Base-by-base conservation (phyloP, 805 yeast species). In the Monosporozyma unispora region DNA sequence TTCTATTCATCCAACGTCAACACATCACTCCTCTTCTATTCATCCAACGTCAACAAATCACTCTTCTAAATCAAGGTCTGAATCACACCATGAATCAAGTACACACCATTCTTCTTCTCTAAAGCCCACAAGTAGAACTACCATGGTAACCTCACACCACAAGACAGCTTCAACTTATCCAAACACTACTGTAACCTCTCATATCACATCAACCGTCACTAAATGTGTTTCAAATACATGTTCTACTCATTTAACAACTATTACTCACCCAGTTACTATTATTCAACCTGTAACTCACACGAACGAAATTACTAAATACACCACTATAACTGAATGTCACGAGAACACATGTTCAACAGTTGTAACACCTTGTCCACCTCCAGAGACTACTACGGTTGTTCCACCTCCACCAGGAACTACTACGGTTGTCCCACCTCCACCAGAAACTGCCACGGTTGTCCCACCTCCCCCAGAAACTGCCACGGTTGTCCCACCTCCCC, bases 261-360 rank as follows among this genome's bases (percentile, higher is more conserved):
- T 29, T 11, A 21, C 44, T 29, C 25, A 16, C 9, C 45, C 48
- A 19, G 18, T 39, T 25, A 16, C 48, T 22, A 25, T 33, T 22
- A n/a, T 39, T 29, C 14, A 18, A 11, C 38, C 41, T 23, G 31
- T 21, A 4, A 18, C 41, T 12, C 33, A 11, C 14, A 37, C 48
- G 14, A 23, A 37, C 22, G 43, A 31, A 21, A 25, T 28, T 12
- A 18, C 23, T 11, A 37, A 28, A 14, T 29, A 11, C 16, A 16
- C 37, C n/a, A 46, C 48, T 5, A 16, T 39, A 7, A 46, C 48
- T 38, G 42, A 39, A 38, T 46, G 48, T 19, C 10, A 23, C n/a
- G 28, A 37, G 11, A 46, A 29, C 16, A 29, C 23, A 11, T 46
- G 48, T 10, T 25, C 35, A 3, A 46, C 44, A 2, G 16, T 46